Evolutionary conservation across 2,329 filamentous ascomycete species (phyloP).

Genomic region (Dactylella cylindrospora): DNA sequence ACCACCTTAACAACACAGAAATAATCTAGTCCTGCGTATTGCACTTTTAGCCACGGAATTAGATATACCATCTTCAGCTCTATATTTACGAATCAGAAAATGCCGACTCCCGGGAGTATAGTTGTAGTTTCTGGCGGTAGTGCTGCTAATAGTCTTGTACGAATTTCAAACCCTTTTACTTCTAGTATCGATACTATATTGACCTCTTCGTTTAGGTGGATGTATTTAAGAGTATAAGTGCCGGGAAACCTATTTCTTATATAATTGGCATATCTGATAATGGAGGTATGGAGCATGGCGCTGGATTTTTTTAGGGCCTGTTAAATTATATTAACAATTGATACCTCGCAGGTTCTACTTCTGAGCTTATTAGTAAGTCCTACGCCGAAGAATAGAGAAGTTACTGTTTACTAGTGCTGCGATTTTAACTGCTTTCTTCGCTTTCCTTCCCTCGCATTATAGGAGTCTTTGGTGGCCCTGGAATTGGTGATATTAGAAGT

Average conservation of each 20-base stretch:
- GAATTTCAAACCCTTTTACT: neutral
- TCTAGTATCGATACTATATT: neutral
- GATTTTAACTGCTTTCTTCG: neutral
- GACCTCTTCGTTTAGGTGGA: slow-evolving; percentile 21
- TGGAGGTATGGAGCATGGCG: slow-evolving; percentile 64
- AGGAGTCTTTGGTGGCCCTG: slow-evolving; percentile 89
- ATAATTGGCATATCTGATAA: slow-evolving; percentile 96
- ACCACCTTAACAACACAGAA: too few relatives aligned
- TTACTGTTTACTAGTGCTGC: neutral
- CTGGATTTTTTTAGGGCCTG: too few relatives aligned
- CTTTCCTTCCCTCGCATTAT: slow-evolving; percentile 60
- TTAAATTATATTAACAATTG: neutral
- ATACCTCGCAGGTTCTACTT: slow-evolving; percentile 65
- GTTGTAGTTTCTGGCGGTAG: slow-evolving; percentile 38
- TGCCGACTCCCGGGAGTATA: slow-evolving; percentile 16
- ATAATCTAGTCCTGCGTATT: too few relatives aligned
- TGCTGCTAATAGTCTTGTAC: slow-evolving; percentile 41
- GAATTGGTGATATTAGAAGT: slow-evolving; percentile 77
- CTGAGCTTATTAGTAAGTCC: slow-evolving; percentile 58
- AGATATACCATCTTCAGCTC: neutral
- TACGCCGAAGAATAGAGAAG: too few relatives aligned
- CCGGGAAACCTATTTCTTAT: slow-evolving; percentile 56
- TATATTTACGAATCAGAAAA: neutral
- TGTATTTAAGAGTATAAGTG: slow-evolving; percentile 39
- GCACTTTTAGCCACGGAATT: too few relatives aligned